A percentile compares a stretch with the other conserved stretches of the same genome.
phyloP scores from a whole-genome alignment of 192 early-diverging fungal genomes.

The Backusella australiensis region DNA sequence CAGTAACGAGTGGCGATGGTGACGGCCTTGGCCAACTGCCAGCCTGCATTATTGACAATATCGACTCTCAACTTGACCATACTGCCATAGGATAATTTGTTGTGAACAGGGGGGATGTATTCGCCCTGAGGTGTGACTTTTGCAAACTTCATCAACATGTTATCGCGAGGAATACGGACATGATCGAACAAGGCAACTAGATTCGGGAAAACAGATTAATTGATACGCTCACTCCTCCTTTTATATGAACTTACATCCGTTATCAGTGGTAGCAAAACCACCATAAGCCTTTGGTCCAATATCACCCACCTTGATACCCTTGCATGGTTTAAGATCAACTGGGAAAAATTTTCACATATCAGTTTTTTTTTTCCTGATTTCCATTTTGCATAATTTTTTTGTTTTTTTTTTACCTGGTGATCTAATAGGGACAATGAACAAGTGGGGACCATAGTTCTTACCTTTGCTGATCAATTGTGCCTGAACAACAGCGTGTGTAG shows the following conservation, averaged over 20 bases:
- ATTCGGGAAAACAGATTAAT: neutral
- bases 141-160: slow-evolving; percentile 83
- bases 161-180: slow-evolving; percentile 70
- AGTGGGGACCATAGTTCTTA: slow-evolving; percentile 68
- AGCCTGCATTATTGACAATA: slow-evolving; percentile 59
- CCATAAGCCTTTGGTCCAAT: slow-evolving; percentile 76
- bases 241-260: slow-evolving; percentile 58
- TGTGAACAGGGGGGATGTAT: slow-evolving; percentile 65
- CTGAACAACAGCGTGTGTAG: slow-evolving; percentile 77
- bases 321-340: slow-evolving; percentile 62
- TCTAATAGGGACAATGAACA: slow-evolving; percentile 78
- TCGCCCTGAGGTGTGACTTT: slow-evolving; percentile 65
- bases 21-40: slow-evolving; percentile 55
- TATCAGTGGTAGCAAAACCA: slow-evolving; percentile 75
- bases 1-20: slow-evolving; percentile 66
- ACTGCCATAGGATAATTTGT: slow-evolving; percentile 74
- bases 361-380: neutral
- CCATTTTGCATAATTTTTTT: neutral
- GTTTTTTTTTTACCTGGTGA: slow-evolving; percentile 37
- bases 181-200: slow-evolving; percentile 63
- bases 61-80: slow-evolving; percentile 75
- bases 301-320: slow-evolving; percentile 75
- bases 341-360: too few species aligned
- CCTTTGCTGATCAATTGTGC: slow-evolving; percentile 71
- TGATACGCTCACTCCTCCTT: neutral